phyloP scores from a whole-genome alignment of 1,284 basidiomycete species.

The Apiotrichum porosum region DNA sequence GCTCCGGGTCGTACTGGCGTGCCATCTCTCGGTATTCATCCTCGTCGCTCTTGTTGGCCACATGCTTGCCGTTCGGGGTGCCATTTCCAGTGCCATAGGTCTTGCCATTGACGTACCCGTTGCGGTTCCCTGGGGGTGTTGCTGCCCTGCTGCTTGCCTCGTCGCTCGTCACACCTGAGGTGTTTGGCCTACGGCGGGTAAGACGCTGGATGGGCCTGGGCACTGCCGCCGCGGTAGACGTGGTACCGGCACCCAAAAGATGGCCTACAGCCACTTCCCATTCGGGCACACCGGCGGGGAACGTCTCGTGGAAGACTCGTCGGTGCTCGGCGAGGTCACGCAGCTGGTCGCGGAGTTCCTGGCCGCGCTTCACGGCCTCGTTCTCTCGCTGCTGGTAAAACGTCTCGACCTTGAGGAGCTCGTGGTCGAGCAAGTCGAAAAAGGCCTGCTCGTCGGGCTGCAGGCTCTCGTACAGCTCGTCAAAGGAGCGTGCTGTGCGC shows the following conservation, averaged over 20 bases:
- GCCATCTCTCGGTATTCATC: not conserved
- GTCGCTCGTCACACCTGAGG: no score
- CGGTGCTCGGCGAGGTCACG: constrained; percentile 68
- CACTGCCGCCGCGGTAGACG: no score
- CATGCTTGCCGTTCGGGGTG: not conserved
- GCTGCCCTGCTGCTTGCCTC: no score
- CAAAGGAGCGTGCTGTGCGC: constrained; percentile 24
- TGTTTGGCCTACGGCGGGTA: no score
- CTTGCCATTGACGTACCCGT: constrained; percentile 1
- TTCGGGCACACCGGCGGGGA: constrained; percentile 36
- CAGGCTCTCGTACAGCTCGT: constrained; percentile 39
- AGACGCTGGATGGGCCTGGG: no score
- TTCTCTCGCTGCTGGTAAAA: constrained; percentile 74
- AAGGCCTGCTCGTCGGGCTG: constrained; percentile 61
- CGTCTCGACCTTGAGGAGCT: constrained; percentile 73
- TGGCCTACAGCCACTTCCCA: constrained; percentile 40
- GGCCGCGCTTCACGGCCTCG: constrained; percentile 59
- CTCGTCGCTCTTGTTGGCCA: not conserved
- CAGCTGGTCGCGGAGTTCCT: constrained; percentile 64
- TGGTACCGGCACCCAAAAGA: no score
- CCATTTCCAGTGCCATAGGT: not conserved
- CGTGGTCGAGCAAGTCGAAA: constrained; percentile 66
- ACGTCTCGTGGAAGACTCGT: constrained; percentile 59
- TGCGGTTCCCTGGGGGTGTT: no score
- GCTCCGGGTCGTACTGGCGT: constrained; percentile 60